Conservation (phyloP, 192 early-diverging fungal genomes). For the Podila minutissima region DNA sequence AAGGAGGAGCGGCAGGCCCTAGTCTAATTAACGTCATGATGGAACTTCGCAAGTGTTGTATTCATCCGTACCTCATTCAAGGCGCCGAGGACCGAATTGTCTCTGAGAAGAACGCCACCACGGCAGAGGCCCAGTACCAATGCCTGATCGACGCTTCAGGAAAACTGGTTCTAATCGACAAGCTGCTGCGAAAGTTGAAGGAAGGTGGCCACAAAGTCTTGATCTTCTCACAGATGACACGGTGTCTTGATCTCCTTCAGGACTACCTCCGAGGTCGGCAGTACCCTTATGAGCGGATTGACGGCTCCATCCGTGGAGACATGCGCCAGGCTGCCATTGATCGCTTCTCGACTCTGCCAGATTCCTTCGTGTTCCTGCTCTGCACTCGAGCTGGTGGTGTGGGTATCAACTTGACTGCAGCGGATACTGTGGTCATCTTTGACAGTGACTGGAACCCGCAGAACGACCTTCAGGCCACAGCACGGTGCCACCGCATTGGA, state of each 20-base stretch:
- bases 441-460: conserved; percentile 93
- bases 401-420: conserved; percentile 89
- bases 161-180: conserved; percentile 86
- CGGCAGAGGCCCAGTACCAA: conserved; percentile 69
- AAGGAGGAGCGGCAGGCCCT: conserved; percentile 74
- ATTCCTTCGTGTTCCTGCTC: conserved; percentile 87
- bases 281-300: conserved; percentile 84
- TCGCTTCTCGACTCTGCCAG: conserved; percentile 77
- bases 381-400: conserved; percentile 90
- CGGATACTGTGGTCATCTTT: conserved; percentile 90
- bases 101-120: conserved; percentile 66
- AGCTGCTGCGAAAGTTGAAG: conserved; percentile 77
- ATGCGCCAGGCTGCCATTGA: conserved; percentile 88
- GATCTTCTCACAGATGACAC: conserved; percentile 91
- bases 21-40: conserved; percentile 90
- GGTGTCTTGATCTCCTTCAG: conserved; percentile 82
- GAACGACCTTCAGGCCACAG: conserved; percentile 89
- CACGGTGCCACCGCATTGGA: conserved; percentile 87
- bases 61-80: conserved; percentile 82
- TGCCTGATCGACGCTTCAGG: conserved; percentile 82
- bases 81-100: conserved; percentile 85
- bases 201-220: conserved; percentile 85
- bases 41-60: conserved; percentile 90
- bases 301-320: conserved; percentile 82
- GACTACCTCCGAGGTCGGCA: conserved; percentile 81